phyloP scores from a whole-genome alignment of 192 early-diverging fungal genomes.

The Kappamyces sp. region DNA sequence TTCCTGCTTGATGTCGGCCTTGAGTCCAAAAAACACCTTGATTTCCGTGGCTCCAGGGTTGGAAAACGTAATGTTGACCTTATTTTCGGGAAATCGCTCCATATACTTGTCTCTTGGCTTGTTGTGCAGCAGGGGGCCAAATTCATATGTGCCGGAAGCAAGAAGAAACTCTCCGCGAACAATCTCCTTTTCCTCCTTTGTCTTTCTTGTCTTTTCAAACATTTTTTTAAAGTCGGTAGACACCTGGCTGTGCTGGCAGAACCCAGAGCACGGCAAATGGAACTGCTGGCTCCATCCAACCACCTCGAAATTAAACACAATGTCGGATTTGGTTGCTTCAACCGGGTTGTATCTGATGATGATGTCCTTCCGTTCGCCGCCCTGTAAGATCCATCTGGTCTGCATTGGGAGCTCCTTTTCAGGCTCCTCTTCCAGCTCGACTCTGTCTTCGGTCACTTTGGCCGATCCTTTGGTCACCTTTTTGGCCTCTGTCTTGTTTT shows the following conservation, averaged over 20 bases:
- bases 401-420: conserved; percentile 35
- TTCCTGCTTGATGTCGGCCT: conserved; percentile 49
- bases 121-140: conserved; percentile 53
- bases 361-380: conserved; percentile 45
- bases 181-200: conserved; percentile 42
- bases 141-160: conserved; percentile 43
- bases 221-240: conserved; percentile 39
- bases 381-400: conserved; percentile 45
- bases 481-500: conserved; percentile 13
- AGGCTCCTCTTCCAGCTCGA: conserved; percentile 21
- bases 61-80: conserved; percentile 39
- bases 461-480: conserved; percentile 30
- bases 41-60: conserved; percentile 41
- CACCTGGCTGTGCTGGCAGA: conserved; percentile 46
- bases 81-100: conserved; percentile 52
- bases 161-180: conserved; percentile 46
- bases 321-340: conserved; percentile 47
- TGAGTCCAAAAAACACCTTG: conserved; percentile 40
- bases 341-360: conserved; percentile 39
- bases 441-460: conserved; percentile 28
- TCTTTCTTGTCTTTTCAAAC: conserved; percentile 42
- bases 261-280: conserved; percentile 34
- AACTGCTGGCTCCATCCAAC: conserved; percentile 35
- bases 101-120: conserved; percentile 57
- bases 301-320: conserved; percentile 43